A percentile compares a stretch with the other conserved stretches of the same genome.
These are phyloP conservation scores for Xylariaceae sp. DNA, from an alignment of 2,329 filamentous ascomycete genomes.

Conservation along the genomic window DNA sequence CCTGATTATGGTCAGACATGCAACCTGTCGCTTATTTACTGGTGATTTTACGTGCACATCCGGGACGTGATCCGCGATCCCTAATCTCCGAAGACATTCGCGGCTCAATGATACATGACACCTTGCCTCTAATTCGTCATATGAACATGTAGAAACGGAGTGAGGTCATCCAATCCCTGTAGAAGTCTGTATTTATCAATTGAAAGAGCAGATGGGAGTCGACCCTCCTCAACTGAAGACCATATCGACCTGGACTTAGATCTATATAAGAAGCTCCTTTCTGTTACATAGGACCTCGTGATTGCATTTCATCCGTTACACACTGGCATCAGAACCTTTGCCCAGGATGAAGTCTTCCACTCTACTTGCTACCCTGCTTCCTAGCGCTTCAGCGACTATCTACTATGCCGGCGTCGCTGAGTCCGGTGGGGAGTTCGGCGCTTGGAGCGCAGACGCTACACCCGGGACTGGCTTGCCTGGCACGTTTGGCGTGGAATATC, in stretches of 20 bases:
- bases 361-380: slow-evolving; percentile 23
- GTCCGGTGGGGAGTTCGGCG: slow-evolving; percentile 51
- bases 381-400: slow-evolving; percentile 44
- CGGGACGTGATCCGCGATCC: slow-evolving; percentile 3
- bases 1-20: not conserved
- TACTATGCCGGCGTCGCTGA: slow-evolving; percentile 52
- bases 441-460: slow-evolving; percentile 41
- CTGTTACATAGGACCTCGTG: too few species aligned
- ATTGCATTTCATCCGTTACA: too few species aligned
- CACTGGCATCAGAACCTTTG: not conserved
- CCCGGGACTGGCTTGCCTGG: slow-evolving; percentile 51
- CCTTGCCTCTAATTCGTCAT: not conserved
- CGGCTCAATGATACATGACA: not conserved
- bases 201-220: not conserved
- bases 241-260: too few species aligned
- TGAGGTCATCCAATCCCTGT: not conserved
- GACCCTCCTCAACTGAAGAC: not conserved
- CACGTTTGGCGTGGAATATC: slow-evolving; percentile 51
- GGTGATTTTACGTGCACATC: slow-evolving; percentile 2
- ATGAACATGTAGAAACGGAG: not conserved
- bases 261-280: slow-evolving; percentile 7
- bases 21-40: not conserved
- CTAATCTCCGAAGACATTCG: not conserved
- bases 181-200: slow-evolving; percentile 2
- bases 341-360: slow-evolving; percentile 28